These are phyloP conservation scores for Aeschynomene evenia DNA, from an alignment of 306 rosid species.

Conservation along the genomic window DNA sequence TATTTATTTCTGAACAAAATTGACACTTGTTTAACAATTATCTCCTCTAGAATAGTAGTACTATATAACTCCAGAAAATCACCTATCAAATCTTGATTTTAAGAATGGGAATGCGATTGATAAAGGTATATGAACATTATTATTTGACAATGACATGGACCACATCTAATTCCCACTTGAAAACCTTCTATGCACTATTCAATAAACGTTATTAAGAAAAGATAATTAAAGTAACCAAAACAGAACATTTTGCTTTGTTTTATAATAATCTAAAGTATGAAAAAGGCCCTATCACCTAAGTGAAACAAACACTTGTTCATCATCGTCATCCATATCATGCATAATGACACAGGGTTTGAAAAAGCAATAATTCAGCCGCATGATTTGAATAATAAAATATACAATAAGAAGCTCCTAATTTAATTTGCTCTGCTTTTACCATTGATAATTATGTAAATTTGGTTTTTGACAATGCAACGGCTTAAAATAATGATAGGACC, in stretches of 20 bases:
- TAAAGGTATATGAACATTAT: not conserved
- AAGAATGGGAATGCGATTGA: not conserved
- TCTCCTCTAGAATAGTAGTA: too few species aligned
- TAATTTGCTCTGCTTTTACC: not conserved
- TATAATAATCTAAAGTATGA: constrained; percentile 12
- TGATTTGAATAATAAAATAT: not conserved
- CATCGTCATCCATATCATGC: not conserved
- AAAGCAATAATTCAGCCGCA: not conserved
- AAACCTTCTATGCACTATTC: not conserved
- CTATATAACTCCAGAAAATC: not conserved
- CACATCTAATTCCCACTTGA: not conserved
- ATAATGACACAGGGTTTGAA: not conserved
- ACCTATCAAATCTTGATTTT: not conserved
- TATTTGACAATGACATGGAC: constrained; percentile 13
- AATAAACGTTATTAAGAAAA: constrained; percentile 16
- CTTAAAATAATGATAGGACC: constrained; percentile 11
- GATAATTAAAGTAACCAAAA: not conserved
- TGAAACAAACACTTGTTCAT: not conserved
- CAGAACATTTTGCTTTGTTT: not conserved
- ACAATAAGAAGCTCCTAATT: not conserved
- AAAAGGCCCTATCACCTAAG: not conserved
- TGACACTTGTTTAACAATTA: not conserved
- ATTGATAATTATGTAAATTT: constrained; percentile 10
- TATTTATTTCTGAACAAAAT: not conserved
- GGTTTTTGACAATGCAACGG: constrained; percentile 1